phyloP scores from a whole-genome alignment of 192 early-diverging fungal genomes.

The Globomyces pollinis-pini region DNA sequence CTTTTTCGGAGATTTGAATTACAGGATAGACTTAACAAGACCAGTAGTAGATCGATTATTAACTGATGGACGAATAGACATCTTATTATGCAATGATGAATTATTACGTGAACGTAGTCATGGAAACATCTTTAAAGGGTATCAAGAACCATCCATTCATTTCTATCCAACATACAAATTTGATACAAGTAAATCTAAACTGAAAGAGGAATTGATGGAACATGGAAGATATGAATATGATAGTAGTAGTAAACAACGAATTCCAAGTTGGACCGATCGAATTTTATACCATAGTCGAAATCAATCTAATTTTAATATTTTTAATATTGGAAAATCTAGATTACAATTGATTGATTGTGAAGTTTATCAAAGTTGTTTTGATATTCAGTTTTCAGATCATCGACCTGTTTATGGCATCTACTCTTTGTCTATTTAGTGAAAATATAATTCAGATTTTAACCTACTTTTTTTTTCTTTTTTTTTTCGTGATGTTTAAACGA shows the following conservation, averaged over 20 bases:
- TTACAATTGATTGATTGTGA: neutral
- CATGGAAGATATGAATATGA: too few species aligned
- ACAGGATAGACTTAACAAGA: conserved; percentile 67
- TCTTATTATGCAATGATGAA: neutral
- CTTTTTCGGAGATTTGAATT: conserved; percentile 95
- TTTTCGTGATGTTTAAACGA: too few species aligned
- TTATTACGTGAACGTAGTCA: conserved; percentile 20
- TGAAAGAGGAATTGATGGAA: too few species aligned
- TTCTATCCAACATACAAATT: conserved; percentile 51
- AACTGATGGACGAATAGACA: conserved; percentile 43
- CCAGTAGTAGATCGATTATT: conserved; percentile 50
- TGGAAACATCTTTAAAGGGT: conserved; percentile 69
- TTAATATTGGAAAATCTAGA: neutral
- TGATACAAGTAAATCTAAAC: conserved; percentile 64
- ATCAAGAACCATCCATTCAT: conserved; percentile 49
- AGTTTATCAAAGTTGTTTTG: neutral
- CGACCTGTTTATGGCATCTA: conserved; percentile 6
- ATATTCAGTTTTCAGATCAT: neutral
- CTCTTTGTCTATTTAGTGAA: too few species aligned
- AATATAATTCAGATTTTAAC: too few species aligned
- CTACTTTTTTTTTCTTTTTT: too few species aligned
- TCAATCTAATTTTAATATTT: neutral
- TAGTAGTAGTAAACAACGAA: conserved; percentile 67
- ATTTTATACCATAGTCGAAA: conserved; percentile 49
- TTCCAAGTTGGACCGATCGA: conserved; percentile 91